A percentile compares a stretch with the other conserved stretches of the same genome.
phyloP scores from a whole-genome alignment of 345 rosid genomes.

The Cardamine occulta region DNA sequence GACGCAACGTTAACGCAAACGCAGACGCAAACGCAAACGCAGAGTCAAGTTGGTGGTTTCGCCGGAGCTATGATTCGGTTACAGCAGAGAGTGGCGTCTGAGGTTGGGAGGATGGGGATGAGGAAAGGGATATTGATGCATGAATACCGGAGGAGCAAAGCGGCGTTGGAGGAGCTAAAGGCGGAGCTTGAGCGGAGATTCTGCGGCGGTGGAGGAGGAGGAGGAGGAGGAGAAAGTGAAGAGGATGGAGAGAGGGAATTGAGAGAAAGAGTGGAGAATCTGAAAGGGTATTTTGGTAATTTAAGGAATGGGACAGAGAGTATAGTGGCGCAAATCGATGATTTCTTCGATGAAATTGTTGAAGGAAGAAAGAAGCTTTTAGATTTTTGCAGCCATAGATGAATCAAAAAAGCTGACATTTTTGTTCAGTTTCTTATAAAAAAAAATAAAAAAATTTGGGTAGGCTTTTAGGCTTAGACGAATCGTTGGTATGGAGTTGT shows the following conservation, averaged over 20 bases:
- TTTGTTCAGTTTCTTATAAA: constrained; percentile 2
- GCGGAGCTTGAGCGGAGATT: constrained; percentile 54
- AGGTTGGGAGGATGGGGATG: constrained; percentile 53
- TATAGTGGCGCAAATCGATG: constrained; percentile 75
- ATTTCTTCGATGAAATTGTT: constrained; percentile 88
- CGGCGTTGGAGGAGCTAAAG: constrained; percentile 69
- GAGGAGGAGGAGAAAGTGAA: constrained; percentile 40
- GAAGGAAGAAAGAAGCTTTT: constrained; percentile 81
- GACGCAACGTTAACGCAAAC: constrained; percentile 34
- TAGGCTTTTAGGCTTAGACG: constrained; percentile 39
- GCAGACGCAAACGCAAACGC: constrained; percentile 35
- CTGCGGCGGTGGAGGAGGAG: constrained; percentile 36
- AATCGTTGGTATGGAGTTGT: constrained; percentile 45
- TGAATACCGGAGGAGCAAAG: constrained; percentile 63
- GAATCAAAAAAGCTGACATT: constrained; percentile 31
- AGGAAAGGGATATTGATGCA: constrained; percentile 58
- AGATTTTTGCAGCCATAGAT: constrained; percentile 75
- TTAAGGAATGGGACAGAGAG: constrained; percentile 72
- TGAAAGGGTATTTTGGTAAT: constrained; percentile 65
- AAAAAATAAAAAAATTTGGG: constrained; percentile 24
- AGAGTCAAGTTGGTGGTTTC: constrained; percentile 48
- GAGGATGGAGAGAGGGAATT: constrained; percentile 46
- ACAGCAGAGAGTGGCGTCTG: constrained; percentile 62
- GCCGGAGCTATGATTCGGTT: constrained; percentile 59
- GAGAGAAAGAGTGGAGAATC: constrained; percentile 56